These are phyloP conservation scores for Skeletonema costatum DNA, from an alignment of 108 stramenopile species.

Conservation along the genomic window DNA sequence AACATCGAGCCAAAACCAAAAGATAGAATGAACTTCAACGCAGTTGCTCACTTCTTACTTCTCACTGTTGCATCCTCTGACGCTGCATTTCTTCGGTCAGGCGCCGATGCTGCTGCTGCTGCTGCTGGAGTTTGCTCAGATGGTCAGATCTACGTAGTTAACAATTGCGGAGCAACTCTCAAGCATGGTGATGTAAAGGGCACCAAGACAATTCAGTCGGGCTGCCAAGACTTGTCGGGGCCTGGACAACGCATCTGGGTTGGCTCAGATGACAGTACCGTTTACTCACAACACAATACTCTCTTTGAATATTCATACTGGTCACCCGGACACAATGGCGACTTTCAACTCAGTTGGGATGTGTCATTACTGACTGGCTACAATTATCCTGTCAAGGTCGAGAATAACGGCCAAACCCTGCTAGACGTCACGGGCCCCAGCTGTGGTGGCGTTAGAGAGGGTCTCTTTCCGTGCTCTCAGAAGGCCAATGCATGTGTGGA, in stretches of 20 bases:
- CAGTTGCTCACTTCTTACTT: background rate
- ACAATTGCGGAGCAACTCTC: background rate
- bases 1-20: too few species aligned
- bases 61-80: background rate
- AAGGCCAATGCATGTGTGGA: background rate
- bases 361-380: background rate
- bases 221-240: background rate
- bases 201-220: background rate
- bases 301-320: background rate
- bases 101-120: background rate
- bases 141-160: background rate
- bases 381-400: background rate
- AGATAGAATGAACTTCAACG: background rate
- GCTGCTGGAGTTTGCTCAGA: background rate
- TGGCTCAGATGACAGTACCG: background rate
- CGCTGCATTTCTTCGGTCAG: background rate
- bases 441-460: background rate
- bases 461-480: background rate
- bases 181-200: background rate
- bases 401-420: background rate
- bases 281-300: background rate
- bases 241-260: background rate
- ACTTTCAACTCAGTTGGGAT: background rate
- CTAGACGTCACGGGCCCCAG: background rate
- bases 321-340: background rate